A percentile compares a stretch with the other conserved stretches of the same genome.
phyloP scores from a whole-genome alignment of 2,329 filamentous ascomycete species.

The Coniochaeta ligniaria region DNA sequence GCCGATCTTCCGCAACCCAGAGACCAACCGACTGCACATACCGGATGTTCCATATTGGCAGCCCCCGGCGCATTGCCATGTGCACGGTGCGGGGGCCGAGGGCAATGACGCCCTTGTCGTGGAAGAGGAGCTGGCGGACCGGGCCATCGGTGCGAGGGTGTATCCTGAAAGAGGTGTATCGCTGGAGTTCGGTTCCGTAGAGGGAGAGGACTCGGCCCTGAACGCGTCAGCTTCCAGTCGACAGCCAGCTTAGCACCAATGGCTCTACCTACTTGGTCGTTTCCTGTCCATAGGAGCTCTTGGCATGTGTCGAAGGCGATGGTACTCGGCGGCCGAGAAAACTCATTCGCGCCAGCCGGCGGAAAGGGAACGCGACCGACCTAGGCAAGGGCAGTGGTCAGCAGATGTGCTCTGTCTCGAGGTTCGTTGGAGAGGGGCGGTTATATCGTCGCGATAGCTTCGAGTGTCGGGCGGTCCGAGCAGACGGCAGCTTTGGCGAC shows the following conservation, averaged over 20 bases:
- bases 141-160: constrained; percentile 67
- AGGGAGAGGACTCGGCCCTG: constrained; percentile 87
- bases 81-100: constrained; percentile 79
- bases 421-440: background rate
- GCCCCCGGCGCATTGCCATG: constrained; percentile 75
- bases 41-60: constrained; percentile 82
- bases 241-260: background rate
- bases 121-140: constrained; percentile 83
- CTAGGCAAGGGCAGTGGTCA: constrained; percentile 31
- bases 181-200: constrained; percentile 74
- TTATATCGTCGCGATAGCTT: background rate
- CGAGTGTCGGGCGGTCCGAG: background rate
- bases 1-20: constrained; percentile 4
- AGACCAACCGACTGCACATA: constrained; percentile 31
- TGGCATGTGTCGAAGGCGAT: constrained; percentile 84
- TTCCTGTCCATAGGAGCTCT: constrained; percentile 89
- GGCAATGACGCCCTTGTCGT: constrained; percentile 84
- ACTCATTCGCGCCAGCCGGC: constrained; percentile 62
- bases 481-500: background rate
- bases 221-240: background rate
- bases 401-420: background rate
- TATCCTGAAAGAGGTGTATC: constrained; percentile 84
- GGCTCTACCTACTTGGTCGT: constrained; percentile 54
- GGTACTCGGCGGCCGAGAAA: constrained; percentile 66
- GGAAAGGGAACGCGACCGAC: constrained; percentile 77